Percentiles rank a stretch among this genome's conserved stretches.
Conservation (phyloP, 192 early-diverging fungal genomes). For the Coemansia sp. region DNA sequence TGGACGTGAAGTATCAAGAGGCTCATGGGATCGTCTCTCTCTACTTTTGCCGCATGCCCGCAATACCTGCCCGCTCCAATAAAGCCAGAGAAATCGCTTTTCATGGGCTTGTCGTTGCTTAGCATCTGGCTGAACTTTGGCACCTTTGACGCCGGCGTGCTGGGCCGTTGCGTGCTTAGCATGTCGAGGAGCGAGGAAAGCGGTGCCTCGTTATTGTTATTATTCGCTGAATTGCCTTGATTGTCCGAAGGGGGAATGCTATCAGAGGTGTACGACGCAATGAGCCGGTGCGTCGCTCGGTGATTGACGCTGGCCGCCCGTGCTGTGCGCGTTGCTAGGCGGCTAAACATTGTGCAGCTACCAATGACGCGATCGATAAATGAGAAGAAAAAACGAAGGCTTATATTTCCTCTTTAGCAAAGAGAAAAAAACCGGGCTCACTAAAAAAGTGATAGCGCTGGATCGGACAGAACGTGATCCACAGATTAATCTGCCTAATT, state of each 20-base stretch:
- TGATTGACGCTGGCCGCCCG: not conserved
- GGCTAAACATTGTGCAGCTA: not conserved
- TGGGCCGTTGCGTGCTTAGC: not conserved
- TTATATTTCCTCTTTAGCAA: not conserved
- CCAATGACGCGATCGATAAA: not conserved
- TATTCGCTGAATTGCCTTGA: not conserved
- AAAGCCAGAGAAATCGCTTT: conserved; percentile 15
- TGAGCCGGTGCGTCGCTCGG: not conserved
- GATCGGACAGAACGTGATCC: too few relatives aligned
- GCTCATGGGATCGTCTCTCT: conserved; percentile 25
- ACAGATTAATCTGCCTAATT: too few relatives aligned
- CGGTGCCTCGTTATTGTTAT: not conserved
- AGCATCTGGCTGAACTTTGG: not conserved
- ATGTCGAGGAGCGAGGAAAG: conserved; percentile 16
- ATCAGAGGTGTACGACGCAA: not conserved
- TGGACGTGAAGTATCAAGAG: conserved; percentile 49
- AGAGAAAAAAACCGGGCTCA: not conserved
- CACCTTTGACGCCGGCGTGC: not conserved
- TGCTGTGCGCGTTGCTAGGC: not conserved
- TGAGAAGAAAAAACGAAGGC: not conserved
- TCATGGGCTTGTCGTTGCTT: conserved; percentile 1
- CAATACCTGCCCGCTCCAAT: conserved; percentile 14
- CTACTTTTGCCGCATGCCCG: not conserved
- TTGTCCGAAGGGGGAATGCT: not conserved
- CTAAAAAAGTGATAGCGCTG: not conserved